A percentile compares a stretch with the other conserved stretches of the same genome.
Conservation (phyloP, 345 rosid species). For the Populus pruinosa region DNA sequence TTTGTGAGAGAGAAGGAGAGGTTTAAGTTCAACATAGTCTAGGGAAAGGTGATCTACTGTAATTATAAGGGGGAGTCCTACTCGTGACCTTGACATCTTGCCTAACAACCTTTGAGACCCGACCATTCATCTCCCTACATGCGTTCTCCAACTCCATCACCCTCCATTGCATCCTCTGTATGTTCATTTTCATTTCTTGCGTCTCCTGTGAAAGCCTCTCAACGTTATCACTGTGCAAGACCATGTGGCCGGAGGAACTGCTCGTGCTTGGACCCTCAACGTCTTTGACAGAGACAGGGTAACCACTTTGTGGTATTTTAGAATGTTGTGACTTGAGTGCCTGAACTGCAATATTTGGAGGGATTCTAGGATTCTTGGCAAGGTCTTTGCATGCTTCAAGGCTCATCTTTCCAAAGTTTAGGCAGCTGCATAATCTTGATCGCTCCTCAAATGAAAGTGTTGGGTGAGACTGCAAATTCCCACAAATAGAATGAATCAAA, state of each 20-base stretch:
- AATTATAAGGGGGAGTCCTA: constrained; percentile 4
- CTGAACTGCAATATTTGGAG: constrained; percentile 62
- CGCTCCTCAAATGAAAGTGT: constrained; percentile 54
- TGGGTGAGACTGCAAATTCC: constrained; percentile 58
- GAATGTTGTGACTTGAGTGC: constrained; percentile 62
- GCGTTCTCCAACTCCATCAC: constrained; percentile 52
- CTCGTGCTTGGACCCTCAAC: background rate
- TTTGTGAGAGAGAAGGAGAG: background rate
- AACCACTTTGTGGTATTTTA: background rate
- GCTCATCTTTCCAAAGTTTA: constrained; percentile 65
- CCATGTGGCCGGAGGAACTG: background rate
- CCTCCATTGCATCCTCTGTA: constrained; percentile 47
- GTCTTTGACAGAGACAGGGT: background rate
- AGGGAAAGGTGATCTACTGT: constrained; percentile 32
- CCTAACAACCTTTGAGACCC: constrained; percentile 42
- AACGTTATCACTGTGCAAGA: background rate
- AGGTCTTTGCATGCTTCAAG: constrained; percentile 69
- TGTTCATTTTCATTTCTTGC: constrained; percentile 30
- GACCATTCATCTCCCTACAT: constrained; percentile 57
- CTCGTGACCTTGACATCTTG: constrained; percentile 13
- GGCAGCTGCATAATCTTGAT: constrained; percentile 61
- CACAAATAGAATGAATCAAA: background rate
- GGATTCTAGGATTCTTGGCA: constrained; percentile 75
- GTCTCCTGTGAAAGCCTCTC: constrained; percentile 31
- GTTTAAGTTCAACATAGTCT: constrained; percentile 52